Evolutionary conservation across 202 grass and related monocot species (phyloP), one percentile per base, ranked within the genome.

Genomic region (Brachypodium distachyon): DNA sequence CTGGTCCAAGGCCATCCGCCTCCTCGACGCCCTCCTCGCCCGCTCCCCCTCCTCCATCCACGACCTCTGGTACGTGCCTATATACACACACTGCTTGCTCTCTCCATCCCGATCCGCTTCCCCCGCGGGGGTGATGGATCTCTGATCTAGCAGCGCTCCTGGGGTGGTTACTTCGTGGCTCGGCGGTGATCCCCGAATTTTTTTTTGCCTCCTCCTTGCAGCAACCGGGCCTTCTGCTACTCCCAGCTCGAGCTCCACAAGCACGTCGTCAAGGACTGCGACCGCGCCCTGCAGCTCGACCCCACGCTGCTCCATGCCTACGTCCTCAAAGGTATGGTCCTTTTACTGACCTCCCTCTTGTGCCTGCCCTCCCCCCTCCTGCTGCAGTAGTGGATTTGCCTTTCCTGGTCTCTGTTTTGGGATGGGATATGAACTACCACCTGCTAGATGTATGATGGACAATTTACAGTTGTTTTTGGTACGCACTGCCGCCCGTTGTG

Each of bases 1-100:
- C 83, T 99, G 96, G 91, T 95, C 96, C 77, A 99, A 96, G 84
- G 89, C 96, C 85, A 99, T 99, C 53, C 87, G 91, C 75, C 76
- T 99, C 58, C 85, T 99, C 26, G 89, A 99, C 60, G 80, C 90
- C 26, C 74, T 91, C 77, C 85, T 99, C 61, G 73, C 78, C 38
- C 52, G 55, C 22, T 93, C 91, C 54, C 86, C 86, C 18, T 90
- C 81, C 74, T 99, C 89, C 65, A 87, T 96, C 84, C 92, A 99
- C 74, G 92, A 96, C 80, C 88, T 99, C 87, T 99, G 89, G 96
- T 98, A 72, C 10, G n/a, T 38, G 60, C 68, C n/a, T n/a, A n/a
- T n/a, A n/a, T n/a, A n/a, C n/a, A n/a, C 80, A 42, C 56, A 42
- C 63, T 67, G 25, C 64, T 52, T 67, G n/a, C 52, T 14, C 28